Percentiles rank a stretch among this genome's conserved stretches.
Conservation (phyloP, 2,329 filamentous ascomycete genomes). For the Colletotrichum liaoningense region DNA sequence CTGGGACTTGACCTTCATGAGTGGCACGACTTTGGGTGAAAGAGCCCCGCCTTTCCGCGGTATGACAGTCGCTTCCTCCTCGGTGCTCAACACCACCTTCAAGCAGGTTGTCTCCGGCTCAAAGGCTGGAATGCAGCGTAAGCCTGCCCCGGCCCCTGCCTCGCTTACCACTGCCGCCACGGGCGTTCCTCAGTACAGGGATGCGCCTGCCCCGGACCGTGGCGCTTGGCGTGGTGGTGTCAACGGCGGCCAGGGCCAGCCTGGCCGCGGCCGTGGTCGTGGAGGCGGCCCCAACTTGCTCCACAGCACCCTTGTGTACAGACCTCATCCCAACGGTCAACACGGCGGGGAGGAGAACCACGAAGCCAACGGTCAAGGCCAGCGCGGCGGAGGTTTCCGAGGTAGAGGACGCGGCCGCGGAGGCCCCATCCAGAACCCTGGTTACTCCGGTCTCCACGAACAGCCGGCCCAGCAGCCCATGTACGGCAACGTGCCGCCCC, state of each 20-base stretch:
- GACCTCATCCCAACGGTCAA: constrained; percentile 49
- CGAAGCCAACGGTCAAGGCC: constrained; percentile 42
- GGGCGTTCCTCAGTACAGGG: constrained; percentile 71
- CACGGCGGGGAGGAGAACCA: constrained; percentile 43
- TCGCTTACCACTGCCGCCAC: constrained; percentile 66
- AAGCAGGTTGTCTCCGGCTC: constrained; percentile 82
- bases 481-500: constrained; percentile 71
- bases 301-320: constrained; percentile 66
- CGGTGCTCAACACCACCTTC: constrained; percentile 87
- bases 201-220: constrained; percentile 63
- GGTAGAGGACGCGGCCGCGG: constrained; percentile 34
- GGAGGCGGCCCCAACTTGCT: constrained; percentile 54
- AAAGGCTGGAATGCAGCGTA: constrained; percentile 66
- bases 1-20: constrained; percentile 97
- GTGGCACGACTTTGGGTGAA: constrained; percentile 89
- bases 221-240: constrained; percentile 69
- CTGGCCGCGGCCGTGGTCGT: constrained; percentile 45
- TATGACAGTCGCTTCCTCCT: constrained; percentile 88
- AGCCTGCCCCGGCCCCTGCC: constrained; percentile 56
- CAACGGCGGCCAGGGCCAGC: constrained; percentile 54
- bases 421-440: constrained; percentile 27
- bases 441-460: constrained; percentile 30
- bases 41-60: constrained; percentile 94
- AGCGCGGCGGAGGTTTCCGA: constrained; percentile 38
- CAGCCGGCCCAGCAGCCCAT: constrained; percentile 38